Base-by-base conservation (phyloP, 257 asterid genomes). In the Paulownia fortunei region DNA sequence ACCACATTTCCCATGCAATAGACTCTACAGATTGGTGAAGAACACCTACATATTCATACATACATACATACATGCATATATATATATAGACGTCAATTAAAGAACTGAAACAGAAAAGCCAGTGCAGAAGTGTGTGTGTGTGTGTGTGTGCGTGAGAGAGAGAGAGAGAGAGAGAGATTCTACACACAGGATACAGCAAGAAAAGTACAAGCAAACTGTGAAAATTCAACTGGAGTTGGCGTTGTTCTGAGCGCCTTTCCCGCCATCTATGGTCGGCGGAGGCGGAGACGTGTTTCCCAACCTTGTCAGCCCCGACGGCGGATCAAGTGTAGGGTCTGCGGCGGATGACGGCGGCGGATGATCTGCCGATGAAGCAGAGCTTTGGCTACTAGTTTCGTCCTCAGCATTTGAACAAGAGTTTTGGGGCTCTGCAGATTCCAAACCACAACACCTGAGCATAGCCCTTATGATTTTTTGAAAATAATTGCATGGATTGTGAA, bases 201-300 rank as follows among this genome's bases (percentile, higher is more conserved):
- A 63, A 18, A 12, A 54, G 41, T 23, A 47, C 7, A 24, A 2
- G 37, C 32, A 5, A 2, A 34, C 66, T 27, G 34, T 71, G 36
- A 46, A 15, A 32, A 15, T 30, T 6, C 27, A 60, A 23, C 58
- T 52, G 8, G 59, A 6, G 27, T 1, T 27, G 47, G 76, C 46
- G 49, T 81, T 81, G 36, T 72, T 74, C 71, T 81, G 78, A 49
- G 86, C 83, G 42, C 54, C 64, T 7, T 65, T 0, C 39, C 86
- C 83, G 6, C 49, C 70, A 24, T 41, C 10, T 23, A 82, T n/a
- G 18, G 49, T 42, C 27, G 86, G 85, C 34, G n/a, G n/a, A n/a
- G 69, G 47, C 21, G 73, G 36, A 0, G 84, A 86, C 36, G 63
- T n/a, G 68, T 82, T 73, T 61, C 84, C 62, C n/a, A 34, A 13